Evolutionary conservation across 2,329 filamentous ascomycete genomes (phyloP).

Genomic region (Neonectria coccinea): DNA sequence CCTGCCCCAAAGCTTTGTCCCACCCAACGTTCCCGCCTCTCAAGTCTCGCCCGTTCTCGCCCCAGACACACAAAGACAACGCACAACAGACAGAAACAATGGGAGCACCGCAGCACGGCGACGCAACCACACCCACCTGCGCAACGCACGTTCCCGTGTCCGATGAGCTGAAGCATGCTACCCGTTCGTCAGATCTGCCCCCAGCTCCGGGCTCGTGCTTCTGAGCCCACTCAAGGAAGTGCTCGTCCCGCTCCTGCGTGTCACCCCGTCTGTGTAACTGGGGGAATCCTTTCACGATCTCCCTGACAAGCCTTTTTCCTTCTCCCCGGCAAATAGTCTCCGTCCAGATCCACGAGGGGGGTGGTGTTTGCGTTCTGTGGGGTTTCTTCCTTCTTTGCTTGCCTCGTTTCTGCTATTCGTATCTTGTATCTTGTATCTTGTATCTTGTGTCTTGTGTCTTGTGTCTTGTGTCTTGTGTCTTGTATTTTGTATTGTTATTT

Average conservation of each 20-base stretch:
- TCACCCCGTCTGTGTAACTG: conserved; percentile 7
- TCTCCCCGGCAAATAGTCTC: conserved; percentile 15
- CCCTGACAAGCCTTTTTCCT: conserved; percentile 13
- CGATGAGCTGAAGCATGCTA: conserved; percentile 46
- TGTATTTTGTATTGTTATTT: neutral
- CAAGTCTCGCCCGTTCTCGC: neutral
- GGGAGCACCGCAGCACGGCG: conserved; percentile 21
- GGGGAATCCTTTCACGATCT: neutral
- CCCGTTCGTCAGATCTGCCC: conserved; percentile 44
- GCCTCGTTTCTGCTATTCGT: neutral
- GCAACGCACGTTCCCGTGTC: conserved; percentile 45
- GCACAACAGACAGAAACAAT: conserved; percentile 1
- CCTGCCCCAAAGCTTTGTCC: neutral
- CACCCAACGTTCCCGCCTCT: neutral
- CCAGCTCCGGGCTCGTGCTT: conserved; percentile 18
- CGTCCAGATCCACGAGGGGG: neutral
- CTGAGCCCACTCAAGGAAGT: neutral
- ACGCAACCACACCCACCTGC: conserved; percentile 28
- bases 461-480: too few relatives aligned
- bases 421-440: too few relatives aligned
- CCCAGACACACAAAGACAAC: conserved; percentile 9
- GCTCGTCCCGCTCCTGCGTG: conserved; percentile 5
- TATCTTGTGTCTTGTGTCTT: too few relatives aligned
- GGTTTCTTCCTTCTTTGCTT: neutral
- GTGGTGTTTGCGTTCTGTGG: neutral